Conservation (phyloP, 768 basidiomycete genomes). For the Calocybe gangraenosa region DNA sequence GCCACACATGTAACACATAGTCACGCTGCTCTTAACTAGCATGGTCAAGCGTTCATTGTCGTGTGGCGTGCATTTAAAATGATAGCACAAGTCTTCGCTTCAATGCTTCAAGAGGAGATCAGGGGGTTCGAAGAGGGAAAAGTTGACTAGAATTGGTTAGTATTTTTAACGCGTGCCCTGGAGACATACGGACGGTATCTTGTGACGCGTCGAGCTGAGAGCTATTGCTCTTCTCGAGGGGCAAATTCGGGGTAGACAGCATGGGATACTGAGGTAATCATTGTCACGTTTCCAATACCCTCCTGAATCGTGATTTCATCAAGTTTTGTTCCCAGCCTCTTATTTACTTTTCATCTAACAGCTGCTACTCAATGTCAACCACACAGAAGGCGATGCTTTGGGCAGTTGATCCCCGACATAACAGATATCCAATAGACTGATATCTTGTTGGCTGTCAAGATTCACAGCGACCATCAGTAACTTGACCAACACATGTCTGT, state of each 20-base stretch:
- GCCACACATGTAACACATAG: conserved; percentile 9
- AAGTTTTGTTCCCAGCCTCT: too few relatives aligned
- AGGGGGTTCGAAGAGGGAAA: not conserved
- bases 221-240: too few relatives aligned
- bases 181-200: not conserved
- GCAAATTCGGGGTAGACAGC: too few relatives aligned
- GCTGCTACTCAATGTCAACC: too few relatives aligned
- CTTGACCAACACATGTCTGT: conserved; percentile 1
- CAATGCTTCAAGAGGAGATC: not conserved
- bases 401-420: too few relatives aligned
- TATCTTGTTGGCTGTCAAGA: conserved; percentile 7
- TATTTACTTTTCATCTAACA: too few relatives aligned
- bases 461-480: conserved; percentile 4
- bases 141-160: not conserved
- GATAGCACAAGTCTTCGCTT: conserved; percentile 1
- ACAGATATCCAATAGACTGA: too few relatives aligned
- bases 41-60: not conserved
- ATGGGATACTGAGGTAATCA: too few relatives aligned
- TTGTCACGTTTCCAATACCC: too few relatives aligned
- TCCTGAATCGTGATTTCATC: too few relatives aligned
- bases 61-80: conserved; percentile 2
- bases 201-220: not conserved
- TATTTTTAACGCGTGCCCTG: not conserved
- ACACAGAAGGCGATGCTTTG: too few relatives aligned
- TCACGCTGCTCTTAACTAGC: conserved; percentile 6